Evolutionary conservation across 164 flowering plant species (phyloP).

Genomic region (Piper longum): DNA sequence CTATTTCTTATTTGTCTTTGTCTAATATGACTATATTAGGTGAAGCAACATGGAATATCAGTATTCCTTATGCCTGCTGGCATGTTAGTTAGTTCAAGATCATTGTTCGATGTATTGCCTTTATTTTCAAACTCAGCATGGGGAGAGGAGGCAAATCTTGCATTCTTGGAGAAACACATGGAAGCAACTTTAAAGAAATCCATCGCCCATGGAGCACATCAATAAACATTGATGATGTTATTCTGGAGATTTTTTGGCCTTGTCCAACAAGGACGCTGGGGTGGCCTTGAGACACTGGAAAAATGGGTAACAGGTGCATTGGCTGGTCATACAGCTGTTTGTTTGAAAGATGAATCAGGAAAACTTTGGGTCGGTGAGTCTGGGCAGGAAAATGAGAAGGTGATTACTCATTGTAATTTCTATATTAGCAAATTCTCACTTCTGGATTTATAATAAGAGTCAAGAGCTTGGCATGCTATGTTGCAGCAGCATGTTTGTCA

Average conservation of each 20-base stretch:
- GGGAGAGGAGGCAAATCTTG: conserved; percentile 88
- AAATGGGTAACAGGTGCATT: conserved; percentile 99
- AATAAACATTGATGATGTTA: conserved; percentile 75
- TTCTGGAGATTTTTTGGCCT: conserved; percentile 92
- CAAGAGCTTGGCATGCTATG: not conserved
- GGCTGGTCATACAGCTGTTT: conserved; percentile 99
- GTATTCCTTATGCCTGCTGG: conserved; percentile 99
- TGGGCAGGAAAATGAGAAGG: conserved; percentile 99
- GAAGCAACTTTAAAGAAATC: conserved; percentile 82
- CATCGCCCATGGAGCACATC: conserved; percentile 64
- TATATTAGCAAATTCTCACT: not conserved
- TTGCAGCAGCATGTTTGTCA: not conserved
- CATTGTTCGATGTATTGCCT: conserved; percentile 83
- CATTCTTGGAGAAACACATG: conserved; percentile 87
- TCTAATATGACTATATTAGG: conserved; percentile 34
- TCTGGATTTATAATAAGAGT: not conserved
- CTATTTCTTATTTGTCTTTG: not conserved
- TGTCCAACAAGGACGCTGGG: conserved; percentile 99
- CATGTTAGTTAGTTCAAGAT: conserved; percentile 82
- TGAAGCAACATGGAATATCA: conserved; percentile 88
- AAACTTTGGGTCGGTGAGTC: conserved; percentile 98
- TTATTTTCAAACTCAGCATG: conserved; percentile 80
- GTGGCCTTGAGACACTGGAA: conserved; percentile 97
- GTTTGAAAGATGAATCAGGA: conserved; percentile 84
- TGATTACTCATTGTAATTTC: conserved; percentile 6